A percentile compares a stretch with the other conserved stretches of the same genome.
Evolutionary conservation across 768 basidiomycete genomes (phyloP).

Genomic region (Tricholomella constricta): DNA sequence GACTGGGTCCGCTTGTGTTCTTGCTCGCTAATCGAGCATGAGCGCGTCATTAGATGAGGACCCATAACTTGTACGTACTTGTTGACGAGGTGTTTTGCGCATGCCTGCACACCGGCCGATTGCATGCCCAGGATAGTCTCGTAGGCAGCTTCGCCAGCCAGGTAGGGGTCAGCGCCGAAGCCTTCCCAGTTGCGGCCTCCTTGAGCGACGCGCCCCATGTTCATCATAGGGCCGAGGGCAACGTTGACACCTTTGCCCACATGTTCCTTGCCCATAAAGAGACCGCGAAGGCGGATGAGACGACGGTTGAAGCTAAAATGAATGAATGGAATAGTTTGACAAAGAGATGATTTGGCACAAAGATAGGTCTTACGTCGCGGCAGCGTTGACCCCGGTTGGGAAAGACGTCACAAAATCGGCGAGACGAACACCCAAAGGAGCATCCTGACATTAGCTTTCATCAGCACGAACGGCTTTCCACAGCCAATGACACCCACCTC

Average conservation of each 20-base stretch:
- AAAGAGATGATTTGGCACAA: neutral
- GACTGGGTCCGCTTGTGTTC: slow-evolving; percentile 57
- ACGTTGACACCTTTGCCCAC: slow-evolving; percentile 83
- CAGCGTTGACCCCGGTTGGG: slow-evolving; percentile 83
- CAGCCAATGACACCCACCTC: slow-evolving; percentile 52
- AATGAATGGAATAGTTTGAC: slow-evolving; percentile 23
- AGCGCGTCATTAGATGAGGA: neutral
- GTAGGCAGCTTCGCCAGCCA: slow-evolving; percentile 75
- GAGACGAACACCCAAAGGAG: slow-evolving; percentile 77
- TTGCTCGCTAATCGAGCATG: slow-evolving; percentile 52
- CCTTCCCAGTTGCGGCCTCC: slow-evolving; percentile 95
- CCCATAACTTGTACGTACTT: slow-evolving; percentile 47
- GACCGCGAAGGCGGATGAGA: slow-evolving; percentile 74
- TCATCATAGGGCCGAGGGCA: slow-evolving; percentile 83
- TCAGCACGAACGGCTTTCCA: neutral
- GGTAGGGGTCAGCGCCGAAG: slow-evolving; percentile 90
- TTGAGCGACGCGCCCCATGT: slow-evolving; percentile 74
- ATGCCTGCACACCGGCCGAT: slow-evolving; percentile 76
- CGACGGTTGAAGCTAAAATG: slow-evolving; percentile 68
- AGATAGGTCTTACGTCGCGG: slow-evolving; percentile 65
- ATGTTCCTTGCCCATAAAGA: slow-evolving; percentile 83
- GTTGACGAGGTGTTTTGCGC: slow-evolving; percentile 81
- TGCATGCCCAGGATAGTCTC: slow-evolving; percentile 88
- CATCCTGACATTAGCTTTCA: slow-evolving; percentile 42
- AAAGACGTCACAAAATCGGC: slow-evolving; percentile 76